These are phyloP conservation scores for Thymus mandschuricus DNA, from an alignment of 257 asterid genomes.

Conservation along the genomic window DNA sequence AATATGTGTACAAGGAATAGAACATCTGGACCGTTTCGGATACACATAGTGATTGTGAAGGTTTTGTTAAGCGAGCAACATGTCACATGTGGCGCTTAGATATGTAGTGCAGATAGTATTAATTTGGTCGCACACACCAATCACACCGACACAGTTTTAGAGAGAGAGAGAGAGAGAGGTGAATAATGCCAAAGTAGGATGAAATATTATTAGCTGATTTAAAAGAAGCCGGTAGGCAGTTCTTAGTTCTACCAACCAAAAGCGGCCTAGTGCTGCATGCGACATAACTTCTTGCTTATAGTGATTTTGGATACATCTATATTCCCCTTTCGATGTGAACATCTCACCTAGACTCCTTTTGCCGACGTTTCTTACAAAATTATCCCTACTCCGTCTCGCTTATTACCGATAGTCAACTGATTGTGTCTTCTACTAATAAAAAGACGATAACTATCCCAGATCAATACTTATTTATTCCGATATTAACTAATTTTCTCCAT, in stretches of 20 bases:
- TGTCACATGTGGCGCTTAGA: conserved; percentile 9
- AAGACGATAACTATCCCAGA: no score
- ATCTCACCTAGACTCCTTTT: no score
- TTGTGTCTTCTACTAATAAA: no score
- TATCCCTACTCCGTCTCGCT: no score
- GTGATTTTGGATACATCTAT: not conserved
- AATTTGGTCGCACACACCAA: conserved; percentile 5
- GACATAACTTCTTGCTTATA: not conserved
- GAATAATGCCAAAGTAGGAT: not conserved
- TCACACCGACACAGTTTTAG: not conserved
- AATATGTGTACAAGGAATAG: no score
- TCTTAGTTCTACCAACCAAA: conserved; percentile 17
- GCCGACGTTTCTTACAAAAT: no score
- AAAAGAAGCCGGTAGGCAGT: not conserved
- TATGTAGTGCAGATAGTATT: not conserved
- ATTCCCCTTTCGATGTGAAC: not conserved
- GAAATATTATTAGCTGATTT: not conserved
- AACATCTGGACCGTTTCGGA: no score
- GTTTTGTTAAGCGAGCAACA: conserved; percentile 11
- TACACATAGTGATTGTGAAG: not conserved
- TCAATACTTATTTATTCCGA: not conserved
- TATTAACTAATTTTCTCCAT: not conserved
- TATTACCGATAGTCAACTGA: no score
- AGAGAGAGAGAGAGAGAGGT: not conserved
- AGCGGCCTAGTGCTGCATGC: not conserved